These are phyloP conservation scores for Aureobasidium vineae DNA, from an alignment of 2,329 filamentous ascomycete species.

Conservation along the genomic window DNA sequence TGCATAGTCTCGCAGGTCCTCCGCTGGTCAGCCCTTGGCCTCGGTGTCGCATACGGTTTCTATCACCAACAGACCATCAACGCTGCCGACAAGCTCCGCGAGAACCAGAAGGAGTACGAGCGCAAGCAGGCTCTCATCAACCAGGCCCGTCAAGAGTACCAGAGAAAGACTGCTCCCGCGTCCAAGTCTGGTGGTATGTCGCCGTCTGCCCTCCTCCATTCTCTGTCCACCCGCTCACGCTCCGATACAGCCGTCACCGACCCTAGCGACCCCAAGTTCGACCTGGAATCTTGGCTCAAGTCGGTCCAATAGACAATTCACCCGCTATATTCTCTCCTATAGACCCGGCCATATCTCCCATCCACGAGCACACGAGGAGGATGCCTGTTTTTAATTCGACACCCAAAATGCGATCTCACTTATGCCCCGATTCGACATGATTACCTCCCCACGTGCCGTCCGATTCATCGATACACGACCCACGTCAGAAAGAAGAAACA, in stretches of 20 bases:
- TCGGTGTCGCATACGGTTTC: slow-evolving; percentile 93
- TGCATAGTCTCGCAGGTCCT: slow-evolving; percentile 65
- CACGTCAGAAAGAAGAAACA: slow-evolving; percentile 7
- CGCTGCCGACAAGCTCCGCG: slow-evolving; percentile 65
- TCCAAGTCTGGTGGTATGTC: slow-evolving; percentile 40
- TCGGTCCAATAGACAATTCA: slow-evolving; percentile 23
- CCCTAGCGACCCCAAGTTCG: slow-evolving; percentile 83
- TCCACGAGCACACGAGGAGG: slow-evolving; percentile 16
- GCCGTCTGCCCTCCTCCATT: background rate
- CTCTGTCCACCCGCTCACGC: background rate
- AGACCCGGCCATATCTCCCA: slow-evolving; percentile 6
- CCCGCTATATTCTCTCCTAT: slow-evolving; percentile 6
- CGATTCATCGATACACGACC: background rate
- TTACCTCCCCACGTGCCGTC: slow-evolving; percentile 5
- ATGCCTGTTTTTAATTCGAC: slow-evolving; percentile 21
- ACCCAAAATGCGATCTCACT: slow-evolving; percentile 11
- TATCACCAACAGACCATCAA: slow-evolving; percentile 84
- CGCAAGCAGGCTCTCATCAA: slow-evolving; percentile 90
- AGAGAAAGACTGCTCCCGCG: slow-evolving; percentile 67
- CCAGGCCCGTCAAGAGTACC: slow-evolving; percentile 87
- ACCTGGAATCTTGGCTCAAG: slow-evolving; percentile 76
- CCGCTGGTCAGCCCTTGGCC: slow-evolving; percentile 89
- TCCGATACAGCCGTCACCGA: slow-evolving; percentile 65
- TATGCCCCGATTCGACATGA: background rate
- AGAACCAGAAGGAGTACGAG: slow-evolving; percentile 78